Conservation (phyloP, 345 rosid genomes). For the Hibiscus trionum region DNA sequence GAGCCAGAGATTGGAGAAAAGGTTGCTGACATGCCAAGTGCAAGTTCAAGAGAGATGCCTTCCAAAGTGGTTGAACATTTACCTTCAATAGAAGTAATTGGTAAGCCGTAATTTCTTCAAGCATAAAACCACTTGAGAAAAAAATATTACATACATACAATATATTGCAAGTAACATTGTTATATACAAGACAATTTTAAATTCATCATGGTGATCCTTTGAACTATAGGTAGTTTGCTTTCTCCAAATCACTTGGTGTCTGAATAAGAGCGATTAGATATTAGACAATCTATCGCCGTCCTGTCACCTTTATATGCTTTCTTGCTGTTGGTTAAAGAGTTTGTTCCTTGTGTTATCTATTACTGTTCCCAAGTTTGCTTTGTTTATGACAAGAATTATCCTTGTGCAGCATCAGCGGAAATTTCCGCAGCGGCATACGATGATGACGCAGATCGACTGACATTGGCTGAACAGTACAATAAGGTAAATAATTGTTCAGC, state of each 20-base stretch:
- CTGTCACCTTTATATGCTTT: background rate
- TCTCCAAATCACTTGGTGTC: background rate
- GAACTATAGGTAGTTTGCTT: too few species aligned
- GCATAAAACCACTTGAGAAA: background rate
- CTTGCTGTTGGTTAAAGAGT: slow-evolving; percentile 11
- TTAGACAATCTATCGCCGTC: background rate
- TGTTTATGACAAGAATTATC: slow-evolving; percentile 7
- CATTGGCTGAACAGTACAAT: slow-evolving; percentile 50
- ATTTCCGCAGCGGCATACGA: slow-evolving; percentile 44
- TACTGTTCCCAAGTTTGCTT: background rate
- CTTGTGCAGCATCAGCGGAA: slow-evolving; percentile 58
- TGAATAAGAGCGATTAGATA: too few species aligned
- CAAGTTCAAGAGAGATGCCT: slow-evolving; percentile 29
- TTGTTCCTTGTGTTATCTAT: background rate
- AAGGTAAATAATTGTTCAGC: slow-evolving; percentile 29
- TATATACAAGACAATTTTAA: background rate
- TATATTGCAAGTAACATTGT: background rate
- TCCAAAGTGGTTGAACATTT: slow-evolving; percentile 38
- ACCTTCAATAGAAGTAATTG: slow-evolving; percentile 47
- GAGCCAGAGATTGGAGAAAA: slow-evolving; percentile 46
- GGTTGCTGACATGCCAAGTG: slow-evolving; percentile 25
- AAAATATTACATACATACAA: background rate
- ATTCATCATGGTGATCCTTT: background rate
- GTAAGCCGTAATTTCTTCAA: slow-evolving; percentile 36
- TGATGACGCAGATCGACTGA: slow-evolving; percentile 45